phyloP scores from a whole-genome alignment of 305 asterid genomes.

The Fraxinus greggii region DNA sequence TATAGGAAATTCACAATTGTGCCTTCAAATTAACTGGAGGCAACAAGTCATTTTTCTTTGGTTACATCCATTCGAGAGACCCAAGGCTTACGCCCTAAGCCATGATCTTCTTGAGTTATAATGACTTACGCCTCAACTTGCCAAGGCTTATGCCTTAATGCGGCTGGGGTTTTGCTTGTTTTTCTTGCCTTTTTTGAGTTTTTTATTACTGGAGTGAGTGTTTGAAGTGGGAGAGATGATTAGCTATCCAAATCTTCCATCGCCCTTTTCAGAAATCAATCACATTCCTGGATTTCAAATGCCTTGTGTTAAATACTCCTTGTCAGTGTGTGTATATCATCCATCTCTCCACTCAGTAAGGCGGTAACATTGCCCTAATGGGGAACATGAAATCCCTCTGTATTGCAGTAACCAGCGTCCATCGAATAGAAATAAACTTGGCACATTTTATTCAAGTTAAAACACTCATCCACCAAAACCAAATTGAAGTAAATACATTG shows the following conservation, averaged over 20 bases:
- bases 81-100: neutral
- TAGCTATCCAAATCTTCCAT: neutral
- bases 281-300: neutral
- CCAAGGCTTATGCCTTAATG: neutral
- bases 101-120: neutral
- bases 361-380: constrained; percentile 1
- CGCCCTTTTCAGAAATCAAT: neutral
- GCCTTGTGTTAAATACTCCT: neutral
- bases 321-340: neutral
- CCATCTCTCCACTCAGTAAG: neutral
- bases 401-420: neutral
- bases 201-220: neutral
- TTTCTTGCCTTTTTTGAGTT: neutral
- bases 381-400: neutral
- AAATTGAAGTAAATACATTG: neutral
- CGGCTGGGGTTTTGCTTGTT: neutral
- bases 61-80: neutral
- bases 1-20: neutral
- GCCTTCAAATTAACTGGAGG: neutral
- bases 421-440: neutral
- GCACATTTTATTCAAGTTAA: neutral
- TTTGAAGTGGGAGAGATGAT: neutral
- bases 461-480: neutral
- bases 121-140: neutral
- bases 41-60: neutral